Base-by-base conservation (phyloP, 108 stramenopile species). In the Nannochloropsis gaditana region DNA sequence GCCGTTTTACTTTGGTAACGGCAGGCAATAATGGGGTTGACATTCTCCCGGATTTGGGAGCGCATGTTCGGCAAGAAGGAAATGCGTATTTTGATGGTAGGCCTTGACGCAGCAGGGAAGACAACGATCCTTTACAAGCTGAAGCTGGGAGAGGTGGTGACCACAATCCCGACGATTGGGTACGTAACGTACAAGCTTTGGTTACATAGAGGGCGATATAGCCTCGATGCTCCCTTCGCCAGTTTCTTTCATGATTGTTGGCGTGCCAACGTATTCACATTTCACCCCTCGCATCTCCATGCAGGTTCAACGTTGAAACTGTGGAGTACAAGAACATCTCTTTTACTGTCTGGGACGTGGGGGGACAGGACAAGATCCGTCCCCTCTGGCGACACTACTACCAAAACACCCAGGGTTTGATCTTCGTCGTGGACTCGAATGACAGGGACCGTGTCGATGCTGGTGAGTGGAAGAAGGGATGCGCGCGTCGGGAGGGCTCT, bases 51-150 rank as follows among this genome's bases (percentile, higher is more conserved):
- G 42, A 84, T 92, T 42, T 92, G 92, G 92, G 91, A 91, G 88
- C 92, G 92, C 84, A 91, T 92, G 92, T 91, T 92, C 82, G 92
- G 92, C 45, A 92, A 91, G 88, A 97, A 97, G 93, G 99, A 99
- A 93, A 97, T 97, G 97, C 93, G 99, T 84, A 99, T 99, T 89
- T 93, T 99, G 82, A 99, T 99, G 99, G 99, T 99, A 45, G 99
- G 99, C 92, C 96, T 99, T 85, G 99, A 99, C 93, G 99, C 97
- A 45, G 97, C 97, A 79, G 99, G 99, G 90, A 99, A 99, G 93
- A 99, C 99, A 81, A 99, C 99, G 89, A 97, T 97, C 91, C 96
- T 99, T 84, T 99, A 99, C 95, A 98, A 99, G 92, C 95, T 99
- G 91, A 98, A 98, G 94, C 95, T 99, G 21, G 97, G 91, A 19